Evolutionary conservation across 495 filamentous ascomycete species (phyloP).

Genomic region (Talaromyces borbonicus): DNA sequence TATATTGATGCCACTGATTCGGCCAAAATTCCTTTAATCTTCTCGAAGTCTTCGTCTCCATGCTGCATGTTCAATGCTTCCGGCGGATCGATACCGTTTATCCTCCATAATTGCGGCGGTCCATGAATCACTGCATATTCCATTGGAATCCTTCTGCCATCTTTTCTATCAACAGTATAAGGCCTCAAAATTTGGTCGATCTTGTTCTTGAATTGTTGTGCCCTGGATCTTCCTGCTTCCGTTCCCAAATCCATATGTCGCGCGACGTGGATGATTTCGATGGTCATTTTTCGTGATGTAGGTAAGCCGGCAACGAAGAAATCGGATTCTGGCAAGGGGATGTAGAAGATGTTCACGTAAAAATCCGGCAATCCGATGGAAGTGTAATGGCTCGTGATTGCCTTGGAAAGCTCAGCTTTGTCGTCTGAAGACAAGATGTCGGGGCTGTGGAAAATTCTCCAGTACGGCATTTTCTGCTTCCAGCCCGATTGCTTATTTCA

Average conservation of each 20-base stretch:
- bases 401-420: slow-evolving; percentile 12
- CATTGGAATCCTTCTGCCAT: slow-evolving; percentile 12
- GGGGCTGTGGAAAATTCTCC: slow-evolving; percentile 6
- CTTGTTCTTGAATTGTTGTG: neutral
- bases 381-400: slow-evolving; percentile 11
- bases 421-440: slow-evolving; percentile 8
- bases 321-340: neutral
- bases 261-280: slow-evolving; percentile 11
- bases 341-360: slow-evolving; percentile 13
- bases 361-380: slow-evolving; percentile 17
- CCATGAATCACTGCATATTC: slow-evolving; percentile 11
- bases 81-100: slow-evolving; percentile 13
- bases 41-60: slow-evolving; percentile 1
- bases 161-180: slow-evolving; percentile 5
- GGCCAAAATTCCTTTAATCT: neutral
- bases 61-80: slow-evolving; percentile 5
- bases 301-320: slow-evolving; percentile 6
- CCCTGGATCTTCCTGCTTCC: neutral
- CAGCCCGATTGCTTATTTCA: too few relatives aligned
- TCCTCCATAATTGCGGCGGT: slow-evolving; percentile 13
- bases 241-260: slow-evolving; percentile 6
- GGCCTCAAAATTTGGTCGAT: slow-evolving; percentile 10
- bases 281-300: slow-evolving; percentile 4
- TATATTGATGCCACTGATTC: too few relatives aligned
- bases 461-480: slow-evolving; percentile 12